These are phyloP conservation scores for Arthrobotrys sphaeroides DNA, from an alignment of 2,329 filamentous ascomycete species.

Conservation along the genomic window DNA sequence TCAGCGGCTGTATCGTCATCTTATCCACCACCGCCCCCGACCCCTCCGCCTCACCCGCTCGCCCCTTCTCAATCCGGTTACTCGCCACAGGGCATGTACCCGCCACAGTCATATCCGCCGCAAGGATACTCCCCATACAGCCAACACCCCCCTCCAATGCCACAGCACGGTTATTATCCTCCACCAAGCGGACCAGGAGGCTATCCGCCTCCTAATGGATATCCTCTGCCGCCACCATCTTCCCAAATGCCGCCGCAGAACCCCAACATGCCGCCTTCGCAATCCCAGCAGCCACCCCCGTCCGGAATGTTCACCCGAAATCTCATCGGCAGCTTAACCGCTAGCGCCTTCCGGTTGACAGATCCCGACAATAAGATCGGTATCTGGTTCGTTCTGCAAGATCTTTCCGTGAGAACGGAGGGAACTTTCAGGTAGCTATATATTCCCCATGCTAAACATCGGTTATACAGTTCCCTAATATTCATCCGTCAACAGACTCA, in stretches of 20 bases:
- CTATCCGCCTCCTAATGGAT: conserved; percentile 49
- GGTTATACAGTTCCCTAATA: conserved; percentile 8
- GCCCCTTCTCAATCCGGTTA: conserved; percentile 52
- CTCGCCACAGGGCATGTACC: conserved; percentile 56
- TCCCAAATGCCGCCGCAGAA: conserved; percentile 49
- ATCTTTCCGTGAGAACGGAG: conserved; percentile 92
- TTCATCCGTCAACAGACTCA: conserved; percentile 64
- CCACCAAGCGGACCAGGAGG: conserved; percentile 32
- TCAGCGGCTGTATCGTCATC: conserved; percentile 81
- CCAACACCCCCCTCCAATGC: conserved; percentile 55
- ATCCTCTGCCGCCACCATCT: conserved; percentile 50
- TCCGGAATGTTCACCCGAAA: conserved; percentile 93
- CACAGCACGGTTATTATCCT: conserved; percentile 53
- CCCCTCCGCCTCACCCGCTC: conserved; percentile 57
- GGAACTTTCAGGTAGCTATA: conserved; percentile 79
- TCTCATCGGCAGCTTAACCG: conserved; percentile 88
- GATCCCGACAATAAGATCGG: conserved; percentile 83
- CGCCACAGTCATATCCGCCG: conserved; percentile 56
- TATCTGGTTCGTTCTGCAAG: conserved; percentile 96
- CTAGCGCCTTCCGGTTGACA: conserved; percentile 83
- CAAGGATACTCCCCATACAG: conserved; percentile 52
- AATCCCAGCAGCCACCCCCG: conserved; percentile 63
- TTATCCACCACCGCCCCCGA: conserved; percentile 69
- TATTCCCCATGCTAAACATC: background rate
- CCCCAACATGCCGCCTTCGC: conserved; percentile 55